Evolutionary conservation across 2,329 filamentous ascomycete species (phyloP).

Genomic region (Taxawa tesnikishii): DNA sequence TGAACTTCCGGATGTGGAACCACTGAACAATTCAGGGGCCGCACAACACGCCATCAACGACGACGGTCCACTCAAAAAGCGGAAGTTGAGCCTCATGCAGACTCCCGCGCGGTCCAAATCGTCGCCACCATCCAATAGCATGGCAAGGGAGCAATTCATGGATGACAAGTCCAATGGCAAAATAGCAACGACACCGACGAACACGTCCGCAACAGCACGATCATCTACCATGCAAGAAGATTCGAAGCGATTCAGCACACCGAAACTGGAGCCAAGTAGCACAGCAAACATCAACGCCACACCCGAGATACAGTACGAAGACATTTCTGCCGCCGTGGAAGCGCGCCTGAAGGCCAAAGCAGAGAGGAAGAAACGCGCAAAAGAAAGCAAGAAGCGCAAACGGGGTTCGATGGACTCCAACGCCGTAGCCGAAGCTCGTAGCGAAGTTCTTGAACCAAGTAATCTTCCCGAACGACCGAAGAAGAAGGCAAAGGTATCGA

Average conservation of each 20-base stretch:
- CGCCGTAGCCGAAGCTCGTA: constrained; percentile 6
- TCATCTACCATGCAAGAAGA: neutral
- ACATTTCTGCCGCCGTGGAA: constrained; percentile 18
- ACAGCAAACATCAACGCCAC: neutral
- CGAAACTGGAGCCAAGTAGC: too few species aligned
- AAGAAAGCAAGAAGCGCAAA: constrained; percentile 21
- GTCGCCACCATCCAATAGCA: too few species aligned
- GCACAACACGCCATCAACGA: neutral
- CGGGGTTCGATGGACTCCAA: constrained; percentile 15
- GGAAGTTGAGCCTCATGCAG: too few species aligned
- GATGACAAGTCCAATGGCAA: neutral
- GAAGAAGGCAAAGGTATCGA: constrained; percentile 24
- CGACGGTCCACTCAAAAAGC: neutral
- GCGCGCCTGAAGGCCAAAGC: constrained; percentile 18
- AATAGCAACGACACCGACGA: neutral
- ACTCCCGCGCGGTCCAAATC: too few species aligned
- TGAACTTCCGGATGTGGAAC: too few species aligned
- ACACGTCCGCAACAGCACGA: neutral
- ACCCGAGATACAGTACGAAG: constrained; percentile 11
- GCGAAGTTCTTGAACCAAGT: neutral
- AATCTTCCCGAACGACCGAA: constrained; percentile 5
- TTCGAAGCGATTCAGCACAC: too few species aligned
- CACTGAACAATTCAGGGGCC: too few species aligned
- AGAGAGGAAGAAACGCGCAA: constrained; percentile 12
- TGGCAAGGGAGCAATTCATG: too few species aligned